phyloP scores from a whole-genome alignment of 2,329 filamentous ascomycete genomes.

The Penicillium sp. region DNA sequence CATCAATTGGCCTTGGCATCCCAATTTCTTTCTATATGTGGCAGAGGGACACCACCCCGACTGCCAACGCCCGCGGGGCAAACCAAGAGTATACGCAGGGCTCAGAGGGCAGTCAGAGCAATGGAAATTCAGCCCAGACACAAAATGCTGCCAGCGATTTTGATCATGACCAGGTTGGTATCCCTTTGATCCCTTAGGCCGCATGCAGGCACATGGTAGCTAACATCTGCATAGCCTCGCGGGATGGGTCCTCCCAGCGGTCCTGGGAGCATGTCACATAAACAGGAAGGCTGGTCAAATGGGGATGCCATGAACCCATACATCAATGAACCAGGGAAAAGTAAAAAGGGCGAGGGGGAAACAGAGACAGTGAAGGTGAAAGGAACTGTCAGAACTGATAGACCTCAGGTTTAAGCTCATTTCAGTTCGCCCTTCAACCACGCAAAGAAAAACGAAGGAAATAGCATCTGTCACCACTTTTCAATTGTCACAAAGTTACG shows the following conservation, averaged over 20 bases:
- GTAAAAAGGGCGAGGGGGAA: slow-evolving; percentile 58
- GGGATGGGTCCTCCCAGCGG: slow-evolving; percentile 8
- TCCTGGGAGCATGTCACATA: slow-evolving; percentile 44
- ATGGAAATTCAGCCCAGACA: neutral
- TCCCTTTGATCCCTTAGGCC: neutral
- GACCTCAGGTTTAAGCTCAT: slow-evolving; percentile 19
- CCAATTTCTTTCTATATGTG: slow-evolving; percentile 1
- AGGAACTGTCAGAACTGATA: slow-evolving; percentile 48
- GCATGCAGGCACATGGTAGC: neutral
- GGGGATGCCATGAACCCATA: slow-evolving; percentile 55
- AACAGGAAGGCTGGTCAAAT: slow-evolving; percentile 57
- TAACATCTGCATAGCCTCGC: slow-evolving; percentile 8
- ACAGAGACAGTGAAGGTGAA: slow-evolving; percentile 58
- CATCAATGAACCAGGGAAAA: slow-evolving; percentile 49
- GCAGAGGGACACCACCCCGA: neutral
- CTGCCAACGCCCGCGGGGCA: neutral
- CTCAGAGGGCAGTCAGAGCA: neutral
- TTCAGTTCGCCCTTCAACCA: no score
- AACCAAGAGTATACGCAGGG: slow-evolving; percentile 7
- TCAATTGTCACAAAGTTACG: no score
- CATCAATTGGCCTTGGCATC: neutral
- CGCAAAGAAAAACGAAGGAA: no score
- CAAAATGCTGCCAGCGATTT: neutral
- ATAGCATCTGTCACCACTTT: no score
- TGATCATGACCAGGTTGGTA: neutral